A percentile compares a stretch with the other conserved stretches of the same genome.
Evolutionary conservation across 352 stramenopile genomes (phyloP).

Genomic region (Peronospora destructor): DNA sequence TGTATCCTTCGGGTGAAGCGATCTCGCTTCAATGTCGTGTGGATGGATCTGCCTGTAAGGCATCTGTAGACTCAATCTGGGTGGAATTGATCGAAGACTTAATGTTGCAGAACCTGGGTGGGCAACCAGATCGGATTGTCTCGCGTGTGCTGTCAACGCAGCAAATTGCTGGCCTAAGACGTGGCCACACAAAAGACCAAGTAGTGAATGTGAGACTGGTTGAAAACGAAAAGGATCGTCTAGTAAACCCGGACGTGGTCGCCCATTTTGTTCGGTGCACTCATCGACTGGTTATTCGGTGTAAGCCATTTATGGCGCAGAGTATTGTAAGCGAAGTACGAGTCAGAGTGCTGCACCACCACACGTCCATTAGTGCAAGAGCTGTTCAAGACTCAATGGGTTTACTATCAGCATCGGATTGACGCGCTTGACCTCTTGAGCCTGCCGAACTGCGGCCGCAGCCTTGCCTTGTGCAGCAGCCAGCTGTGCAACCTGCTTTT

Average conservation of each 20-base stretch:
- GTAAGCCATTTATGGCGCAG: conserved; percentile 23
- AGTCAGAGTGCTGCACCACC: conserved; percentile 23
- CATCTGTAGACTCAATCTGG: conserved; percentile 16
- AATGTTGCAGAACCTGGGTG: conserved; percentile 15
- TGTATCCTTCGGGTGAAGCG: conserved; percentile 14
- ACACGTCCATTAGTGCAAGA: conserved; percentile 8
- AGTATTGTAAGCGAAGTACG: conserved; percentile 20
- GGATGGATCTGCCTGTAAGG: conserved; percentile 18
- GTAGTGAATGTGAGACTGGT: conserved; percentile 13
- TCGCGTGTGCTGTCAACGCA: conserved; percentile 24
- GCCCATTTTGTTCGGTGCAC: conserved; percentile 28
- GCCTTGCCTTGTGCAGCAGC: no score
- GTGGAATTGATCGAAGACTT: conserved; percentile 28
- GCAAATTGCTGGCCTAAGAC: conserved; percentile 6
- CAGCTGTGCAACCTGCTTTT: conserved; percentile 31
- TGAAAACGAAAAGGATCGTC: conserved; percentile 18
- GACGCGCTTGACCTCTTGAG: no score
- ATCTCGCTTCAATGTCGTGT: conserved; percentile 20
- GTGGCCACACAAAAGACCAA: conserved; percentile 12
- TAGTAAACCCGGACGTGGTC: conserved; percentile 17
- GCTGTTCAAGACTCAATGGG: conserved; percentile 1
- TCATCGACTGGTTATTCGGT: conserved; percentile 27
- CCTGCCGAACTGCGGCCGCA: no score
- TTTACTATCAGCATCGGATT: no score
- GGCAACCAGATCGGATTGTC: conserved; percentile 10